Percentiles rank a stretch among this genome's conserved stretches.
Conservation (phyloP, 2,329 filamentous ascomycete species). For the Fonsecaea erecta region DNA sequence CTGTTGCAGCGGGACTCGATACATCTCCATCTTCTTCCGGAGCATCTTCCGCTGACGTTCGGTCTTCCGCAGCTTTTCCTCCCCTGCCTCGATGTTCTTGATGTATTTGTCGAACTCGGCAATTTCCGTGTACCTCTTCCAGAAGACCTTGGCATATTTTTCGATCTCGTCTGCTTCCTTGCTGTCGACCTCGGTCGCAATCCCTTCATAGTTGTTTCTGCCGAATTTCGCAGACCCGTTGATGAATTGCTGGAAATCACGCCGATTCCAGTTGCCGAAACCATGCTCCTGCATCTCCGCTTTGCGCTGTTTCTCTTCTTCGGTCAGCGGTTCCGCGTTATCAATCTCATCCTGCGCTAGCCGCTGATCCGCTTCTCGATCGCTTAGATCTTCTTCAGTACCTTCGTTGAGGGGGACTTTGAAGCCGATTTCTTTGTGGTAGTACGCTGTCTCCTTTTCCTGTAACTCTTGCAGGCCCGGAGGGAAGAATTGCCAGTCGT, state of each 20-base stretch:
- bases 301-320: constrained; percentile 89
- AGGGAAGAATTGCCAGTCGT: constrained; percentile 98
- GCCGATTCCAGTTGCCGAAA: constrained; percentile 92
- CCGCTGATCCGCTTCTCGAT: constrained; percentile 80
- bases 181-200: constrained; percentile 87
- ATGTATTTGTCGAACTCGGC: constrained; percentile 87
- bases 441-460: constrained; percentile 93
- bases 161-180: constrained; percentile 86
- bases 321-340: constrained; percentile 82
- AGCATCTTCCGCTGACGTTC: constrained; percentile 93
- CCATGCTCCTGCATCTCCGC: constrained; percentile 78
- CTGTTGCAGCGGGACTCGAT: constrained; percentile 95
- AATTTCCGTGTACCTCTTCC: constrained; percentile 92
- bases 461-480: constrained; percentile 82
- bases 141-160: constrained; percentile 88
- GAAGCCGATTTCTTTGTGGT: constrained; percentile 94
- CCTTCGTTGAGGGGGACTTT: constrained; percentile 90
- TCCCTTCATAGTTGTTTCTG: constrained; percentile 80
- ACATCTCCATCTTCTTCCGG: constrained; percentile 92
- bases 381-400: constrained; percentile 76
- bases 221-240: constrained; percentile 94
- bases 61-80: constrained; percentile 85
- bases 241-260: constrained; percentile 97
- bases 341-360: constrained; percentile 92
- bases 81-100: constrained; percentile 86